Base-by-base conservation (phyloP, 371 early-diverging fungal genomes). In the Capniomyces stellatus region DNA sequence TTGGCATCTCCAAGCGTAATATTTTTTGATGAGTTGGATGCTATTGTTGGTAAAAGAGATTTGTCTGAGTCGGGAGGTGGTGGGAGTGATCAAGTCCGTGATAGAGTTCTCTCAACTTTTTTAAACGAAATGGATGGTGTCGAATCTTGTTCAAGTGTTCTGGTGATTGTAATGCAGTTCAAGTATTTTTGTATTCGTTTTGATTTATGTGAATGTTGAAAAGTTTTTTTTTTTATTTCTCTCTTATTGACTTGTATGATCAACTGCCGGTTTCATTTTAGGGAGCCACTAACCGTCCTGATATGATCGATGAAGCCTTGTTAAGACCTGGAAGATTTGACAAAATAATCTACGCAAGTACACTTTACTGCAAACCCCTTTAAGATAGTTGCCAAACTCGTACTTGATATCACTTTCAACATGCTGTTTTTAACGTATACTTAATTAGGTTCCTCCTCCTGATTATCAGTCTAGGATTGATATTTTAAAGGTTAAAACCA, bases 121-220 rank as follows among this genome's bases (percentile, higher is more conserved):
- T 64, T 98, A 52, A 93, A 94, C 56, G 97, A 97, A 63, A 92
- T 98, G 94, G 98, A 98, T 65, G 98, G 97, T 19, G 77, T 95
- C 1, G 87, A 21, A 6, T 22, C 44, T 12, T 40, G n/a, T n/a
- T n/a, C n/a, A n/a, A n/a, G n/a, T n/a, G n/a, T n/a, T n/a, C n/a
- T n/a, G n/a, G n/a, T n/a, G n/a, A n/a, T n/a, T n/a, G n/a, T n/a
- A n/a, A n/a, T n/a, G n/a, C n/a, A n/a, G n/a, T n/a, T n/a, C n/a
- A n/a, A n/a, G n/a, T n/a, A n/a, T n/a, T n/a, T n/a, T n/a, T n/a
- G n/a, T n/a, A n/a, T n/a, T n/a, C n/a, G n/a, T n/a, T n/a, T n/a
- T n/a, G n/a, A n/a, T n/a, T n/a, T n/a, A n/a, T n/a, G n/a, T n/a
- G n/a, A n/a, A n/a, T n/a, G n/a, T n/a, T n/a, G n/a, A n/a, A n/a